Evolutionary conservation across 257 asterid genomes (phyloP).

Genomic region (Solanum clarkiae): DNA sequence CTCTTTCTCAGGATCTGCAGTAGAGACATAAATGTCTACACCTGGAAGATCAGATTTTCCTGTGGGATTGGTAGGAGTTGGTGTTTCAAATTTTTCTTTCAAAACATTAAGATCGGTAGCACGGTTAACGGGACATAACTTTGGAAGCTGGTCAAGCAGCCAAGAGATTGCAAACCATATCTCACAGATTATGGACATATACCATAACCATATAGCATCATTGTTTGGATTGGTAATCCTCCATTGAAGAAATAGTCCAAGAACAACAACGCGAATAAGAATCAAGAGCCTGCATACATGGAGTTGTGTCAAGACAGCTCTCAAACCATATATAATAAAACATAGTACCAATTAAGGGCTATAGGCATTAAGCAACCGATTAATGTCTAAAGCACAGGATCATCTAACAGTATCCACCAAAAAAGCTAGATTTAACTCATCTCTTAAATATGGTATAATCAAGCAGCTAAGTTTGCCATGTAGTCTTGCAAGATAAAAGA

Average conservation of each 20-base stretch:
- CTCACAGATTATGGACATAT: constrained; percentile 75
- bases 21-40: constrained; percentile 64
- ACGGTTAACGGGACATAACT: constrained; percentile 62
- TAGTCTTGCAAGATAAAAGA: not conserved
- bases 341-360: not conserved
- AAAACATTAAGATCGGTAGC: constrained; percentile 70
- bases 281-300: constrained; percentile 49
- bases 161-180: constrained; percentile 92
- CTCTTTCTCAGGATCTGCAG: constrained; percentile 96
- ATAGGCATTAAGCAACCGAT: not conserved
- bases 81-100: constrained; percentile 73
- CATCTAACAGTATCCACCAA: not conserved
- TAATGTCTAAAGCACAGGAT: not conserved
- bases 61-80: constrained; percentile 49
- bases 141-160: constrained; percentile 89
- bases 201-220: constrained; percentile 85
- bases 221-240: constrained; percentile 57
- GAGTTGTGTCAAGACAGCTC: not conserved
- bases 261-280: constrained; percentile 58
- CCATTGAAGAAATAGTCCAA: constrained; percentile 64
- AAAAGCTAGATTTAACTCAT: not conserved
- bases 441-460: not conserved
- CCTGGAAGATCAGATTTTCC: constrained; percentile 94
- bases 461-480: not conserved
- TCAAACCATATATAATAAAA: not conserved